Evolutionary conservation across 176 grass and related monocot species (phyloP).

Genomic region (Typha latifolia): DNA sequence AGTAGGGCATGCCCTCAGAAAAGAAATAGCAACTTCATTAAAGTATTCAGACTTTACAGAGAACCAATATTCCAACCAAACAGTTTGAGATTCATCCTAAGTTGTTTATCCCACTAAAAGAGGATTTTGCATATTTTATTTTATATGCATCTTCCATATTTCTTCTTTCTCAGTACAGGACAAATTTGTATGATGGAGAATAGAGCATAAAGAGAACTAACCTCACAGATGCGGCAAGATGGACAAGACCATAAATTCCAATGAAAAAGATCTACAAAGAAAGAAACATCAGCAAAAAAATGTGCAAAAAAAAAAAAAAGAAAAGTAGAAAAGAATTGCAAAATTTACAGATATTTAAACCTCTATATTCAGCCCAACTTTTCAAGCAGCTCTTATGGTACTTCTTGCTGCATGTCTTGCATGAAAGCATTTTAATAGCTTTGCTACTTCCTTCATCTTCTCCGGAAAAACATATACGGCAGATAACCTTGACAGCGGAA

Average conservation of each 20-base stretch:
- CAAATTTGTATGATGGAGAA: background rate
- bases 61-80: too few species aligned
- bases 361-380: slow-evolving; percentile 23
- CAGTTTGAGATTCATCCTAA: too few species aligned
- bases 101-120: background rate
- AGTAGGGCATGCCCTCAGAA: too few species aligned
- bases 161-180: background rate
- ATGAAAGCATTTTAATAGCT: slow-evolving; percentile 22
- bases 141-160: background rate
- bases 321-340: background rate
- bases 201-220: slow-evolving; percentile 1
- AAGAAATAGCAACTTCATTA: too few species aligned
- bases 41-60: too few species aligned
- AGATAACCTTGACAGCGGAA: slow-evolving; percentile 12
- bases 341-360: slow-evolving; percentile 9
- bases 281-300: background rate
- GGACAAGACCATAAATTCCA: slow-evolving; percentile 28
- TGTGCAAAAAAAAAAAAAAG: background rate
- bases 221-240: slow-evolving; percentile 29
- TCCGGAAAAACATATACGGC: slow-evolving; percentile 24
- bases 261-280: slow-evolving; percentile 27
- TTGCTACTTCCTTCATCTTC: slow-evolving; percentile 15
- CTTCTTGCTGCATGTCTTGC: slow-evolving; percentile 25
- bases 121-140: background rate
- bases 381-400: slow-evolving; percentile 25